A percentile compares a stretch with the other conserved stretches of the same genome.
Conservation (phyloP, 1,139 yeast genomes). For the Hemisphaericaspora subhashii region DNA sequence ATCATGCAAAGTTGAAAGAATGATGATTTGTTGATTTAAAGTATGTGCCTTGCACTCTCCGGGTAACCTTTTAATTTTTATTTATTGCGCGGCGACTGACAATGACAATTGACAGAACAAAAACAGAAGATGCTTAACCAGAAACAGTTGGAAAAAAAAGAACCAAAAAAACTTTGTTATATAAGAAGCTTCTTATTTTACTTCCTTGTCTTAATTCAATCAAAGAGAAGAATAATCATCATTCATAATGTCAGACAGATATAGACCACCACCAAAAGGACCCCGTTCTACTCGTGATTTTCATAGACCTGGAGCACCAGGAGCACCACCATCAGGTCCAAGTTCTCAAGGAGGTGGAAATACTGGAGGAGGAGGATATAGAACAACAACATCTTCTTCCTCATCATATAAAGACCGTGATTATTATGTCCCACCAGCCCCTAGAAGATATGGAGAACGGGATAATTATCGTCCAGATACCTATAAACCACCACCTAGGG, state of each 20-base stretch:
- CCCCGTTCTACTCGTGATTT: slow-evolving; percentile 11
- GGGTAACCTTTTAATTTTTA: too few relatives aligned
- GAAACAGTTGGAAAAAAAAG: too few relatives aligned
- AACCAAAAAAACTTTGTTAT: too few relatives aligned
- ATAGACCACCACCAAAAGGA: slow-evolving; percentile 28
- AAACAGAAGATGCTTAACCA: too few relatives aligned
- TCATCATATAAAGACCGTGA: slow-evolving; percentile 5
- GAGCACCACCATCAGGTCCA: slow-evolving; percentile 10
- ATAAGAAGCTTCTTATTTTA: too few relatives aligned
- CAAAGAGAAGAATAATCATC: too few relatives aligned
- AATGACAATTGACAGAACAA: too few relatives aligned
- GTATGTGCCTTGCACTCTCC: too few relatives aligned
- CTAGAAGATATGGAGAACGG: slow-evolving; percentile 20
- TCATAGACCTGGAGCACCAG: slow-evolving; percentile 4
- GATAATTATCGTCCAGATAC: slow-evolving; percentile 14
- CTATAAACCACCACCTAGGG: slow-evolving; percentile 13
- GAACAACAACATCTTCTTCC: slow-evolving; percentile 3
- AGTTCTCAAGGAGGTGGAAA: slow-evolving; percentile 2
- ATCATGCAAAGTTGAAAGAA: too few relatives aligned
- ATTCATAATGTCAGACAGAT: slow-evolving; percentile 40
- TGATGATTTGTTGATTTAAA: too few relatives aligned
- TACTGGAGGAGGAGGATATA: slow-evolving; percentile 4
- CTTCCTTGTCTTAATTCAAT: too few relatives aligned
- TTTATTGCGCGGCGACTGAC: too few relatives aligned
- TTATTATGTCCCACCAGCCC: slow-evolving; percentile 17